Evolutionary conservation across 768 basidiomycete species (phyloP).

Genomic region (Boletellus emodensis): DNA sequence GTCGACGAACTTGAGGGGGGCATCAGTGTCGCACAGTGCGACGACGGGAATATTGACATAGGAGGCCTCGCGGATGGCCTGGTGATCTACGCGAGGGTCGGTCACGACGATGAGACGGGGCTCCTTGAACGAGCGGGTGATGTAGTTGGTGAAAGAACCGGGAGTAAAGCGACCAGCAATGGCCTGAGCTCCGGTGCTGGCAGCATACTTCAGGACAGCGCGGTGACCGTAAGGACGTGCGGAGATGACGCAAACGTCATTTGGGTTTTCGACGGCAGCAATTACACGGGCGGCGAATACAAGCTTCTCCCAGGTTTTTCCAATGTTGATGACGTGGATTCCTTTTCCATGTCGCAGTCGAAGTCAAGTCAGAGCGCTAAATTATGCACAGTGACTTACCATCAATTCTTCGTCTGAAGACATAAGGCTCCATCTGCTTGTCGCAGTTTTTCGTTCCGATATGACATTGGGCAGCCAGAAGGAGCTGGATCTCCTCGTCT

Average conservation of each 20-base stretch:
- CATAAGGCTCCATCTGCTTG: conserved; percentile 97
- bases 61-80: conserved; percentile 99
- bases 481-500: conserved; percentile 95
- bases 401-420: conserved; percentile 94
- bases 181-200: conserved; percentile 97
- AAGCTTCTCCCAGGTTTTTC: conserved; percentile 99
- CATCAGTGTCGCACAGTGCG: conserved; percentile 98
- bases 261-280: conserved; percentile 96
- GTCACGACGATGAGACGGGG: conserved; percentile 97
- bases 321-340: conserved; percentile 95
- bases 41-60: conserved; percentile 99
- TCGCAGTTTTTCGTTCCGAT: conserved; percentile 99
- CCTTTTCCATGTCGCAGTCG: conserved; percentile 45
- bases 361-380: conserved; percentile 11
- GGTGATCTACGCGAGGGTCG: conserved; percentile 99
- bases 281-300: conserved; percentile 97
- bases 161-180: conserved; percentile 99
- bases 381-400: conserved; percentile 50
- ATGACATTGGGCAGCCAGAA: conserved; percentile 94
- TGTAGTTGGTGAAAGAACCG: conserved; percentile 99
- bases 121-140: conserved; percentile 99
- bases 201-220: conserved; percentile 97
- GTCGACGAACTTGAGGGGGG: conserved; percentile 96
- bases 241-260: conserved; percentile 96
- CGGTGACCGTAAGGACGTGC: conserved; percentile 99